Conservation (phyloP, 352 stramenopile species). For the Globisporangium takayamanum region DNA sequence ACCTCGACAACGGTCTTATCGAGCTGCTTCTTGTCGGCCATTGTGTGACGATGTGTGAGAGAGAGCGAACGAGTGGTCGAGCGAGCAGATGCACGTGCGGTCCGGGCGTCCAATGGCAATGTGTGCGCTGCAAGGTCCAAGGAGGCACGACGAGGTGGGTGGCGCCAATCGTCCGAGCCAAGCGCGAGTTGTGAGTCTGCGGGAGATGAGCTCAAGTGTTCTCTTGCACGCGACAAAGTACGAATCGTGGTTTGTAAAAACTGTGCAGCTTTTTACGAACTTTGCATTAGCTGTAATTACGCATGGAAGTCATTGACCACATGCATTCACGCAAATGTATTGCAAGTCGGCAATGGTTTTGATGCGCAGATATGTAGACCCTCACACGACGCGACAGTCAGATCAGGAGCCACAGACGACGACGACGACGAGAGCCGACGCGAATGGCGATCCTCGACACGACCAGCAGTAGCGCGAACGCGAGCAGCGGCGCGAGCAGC, state of each 20-base stretch:
- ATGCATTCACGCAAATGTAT: too few relatives aligned
- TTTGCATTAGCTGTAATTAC: too few relatives aligned
- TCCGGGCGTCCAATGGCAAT: slow-evolving; percentile 9
- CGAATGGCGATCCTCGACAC: slow-evolving; percentile 14
- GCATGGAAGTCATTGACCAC: too few relatives aligned
- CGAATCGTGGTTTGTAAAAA: too few relatives aligned
- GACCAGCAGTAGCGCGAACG: slow-evolving; percentile 1
- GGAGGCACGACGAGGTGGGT: neutral
- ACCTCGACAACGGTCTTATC: slow-evolving; percentile 54
- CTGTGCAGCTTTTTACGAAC: too few relatives aligned
- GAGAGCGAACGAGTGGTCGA: neutral
- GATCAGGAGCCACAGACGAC: neutral
- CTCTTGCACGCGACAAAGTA: too few relatives aligned
- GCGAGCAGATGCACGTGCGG: neutral
- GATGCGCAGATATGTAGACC: too few relatives aligned
- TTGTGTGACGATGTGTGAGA: slow-evolving; percentile 7
- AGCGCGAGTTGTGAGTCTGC: too few relatives aligned
- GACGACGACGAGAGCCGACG: neutral
- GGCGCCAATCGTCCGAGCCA: neutral
- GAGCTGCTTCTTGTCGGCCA: slow-evolving; percentile 41
- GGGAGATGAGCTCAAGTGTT: too few relatives aligned
- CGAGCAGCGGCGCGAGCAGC: slow-evolving; percentile 6
- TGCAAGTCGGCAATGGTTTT: too few relatives aligned
- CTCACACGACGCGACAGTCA: neutral
- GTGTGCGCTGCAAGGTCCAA: neutral